Evolutionary conservation across 345 rosid genomes (phyloP), one percentile per base, ranked within the genome.

Genomic region (Salix caprea): DNA sequence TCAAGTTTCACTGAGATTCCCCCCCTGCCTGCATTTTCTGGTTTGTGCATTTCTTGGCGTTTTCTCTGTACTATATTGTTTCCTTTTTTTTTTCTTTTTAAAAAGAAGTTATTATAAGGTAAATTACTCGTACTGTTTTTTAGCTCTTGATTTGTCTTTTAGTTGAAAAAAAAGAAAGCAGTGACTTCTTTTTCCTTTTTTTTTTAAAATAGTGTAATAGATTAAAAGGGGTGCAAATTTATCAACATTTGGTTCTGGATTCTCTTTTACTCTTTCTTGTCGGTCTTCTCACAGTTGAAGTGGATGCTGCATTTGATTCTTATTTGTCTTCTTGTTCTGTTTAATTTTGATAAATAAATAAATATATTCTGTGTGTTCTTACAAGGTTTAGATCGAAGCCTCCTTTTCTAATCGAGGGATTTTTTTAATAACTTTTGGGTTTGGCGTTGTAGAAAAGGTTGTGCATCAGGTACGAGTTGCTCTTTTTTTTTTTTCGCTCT

Each of bases 361-460:
- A 8, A 56, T 7, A n/a, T 56, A 21, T 10, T 74, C 67, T 28
- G 67, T 67, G 74, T 32, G 7, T 75, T 79, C 34, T 56, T 61
- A 19, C 77, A 71, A 78, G 83, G 69, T 79, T 86, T 79, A 88
- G 88, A 88, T 89, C 93, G 73, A 81, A 46, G 74, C 66, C 18
- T 4, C 40, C 30, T 74, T 65, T 74, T 56, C 71, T 73, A 58
- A 15, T 50, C 60, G 64, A 24, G 30, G 67, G 44, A 70, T 61
- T 87, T 79, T 10, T 34, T 71, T 69, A 58, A 76, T 72, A 82
- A 65, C 50, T 69, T 84, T 67, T 65, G 62, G 44, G 75, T 60
- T 42, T 70, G 19, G 52, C 72, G 64, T 74, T 66, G 64, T 79
- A 76, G 66, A 60, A 74, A 80, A 46, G 78, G 10, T 23, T n/a